Evolutionary conservation across 225 moss, liverwort and hornwort species (phyloP).

Genomic region (Neckera pumila): DNA sequence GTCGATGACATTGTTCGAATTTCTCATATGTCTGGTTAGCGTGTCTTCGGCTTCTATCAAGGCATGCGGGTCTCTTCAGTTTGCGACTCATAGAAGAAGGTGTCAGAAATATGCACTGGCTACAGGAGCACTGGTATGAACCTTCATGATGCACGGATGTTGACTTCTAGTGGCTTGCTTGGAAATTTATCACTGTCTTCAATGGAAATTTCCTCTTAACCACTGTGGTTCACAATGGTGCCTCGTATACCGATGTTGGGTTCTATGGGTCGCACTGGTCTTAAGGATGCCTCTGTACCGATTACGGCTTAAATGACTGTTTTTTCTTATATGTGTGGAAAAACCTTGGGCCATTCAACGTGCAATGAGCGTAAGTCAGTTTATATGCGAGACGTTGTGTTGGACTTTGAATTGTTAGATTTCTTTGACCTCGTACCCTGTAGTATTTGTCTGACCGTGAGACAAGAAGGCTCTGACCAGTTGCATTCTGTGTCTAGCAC

Average conservation of each 20-base stretch:
- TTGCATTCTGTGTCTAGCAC: constrained; percentile 41
- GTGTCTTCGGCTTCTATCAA: constrained; percentile 71
- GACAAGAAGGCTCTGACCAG: background rate
- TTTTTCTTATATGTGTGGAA: background rate
- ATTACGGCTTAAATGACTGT: background rate
- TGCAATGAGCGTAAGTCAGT: background rate
- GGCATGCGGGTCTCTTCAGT: constrained; percentile 69
- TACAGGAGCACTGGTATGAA: constrained; percentile 69
- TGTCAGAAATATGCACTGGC: constrained; percentile 63
- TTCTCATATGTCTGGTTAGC: constrained; percentile 22
- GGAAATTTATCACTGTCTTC: background rate
- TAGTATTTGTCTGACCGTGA: background rate
- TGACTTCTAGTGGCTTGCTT: background rate
- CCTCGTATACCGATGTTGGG: background rate
- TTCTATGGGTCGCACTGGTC: background rate
- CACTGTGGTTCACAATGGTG: background rate
- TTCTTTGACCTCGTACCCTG: background rate
- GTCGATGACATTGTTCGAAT: background rate
- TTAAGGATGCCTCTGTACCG: background rate
- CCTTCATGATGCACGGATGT: background rate
- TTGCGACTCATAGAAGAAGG: constrained; percentile 72
- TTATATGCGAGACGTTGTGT: background rate
- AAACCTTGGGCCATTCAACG: background rate
- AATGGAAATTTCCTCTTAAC: background rate
- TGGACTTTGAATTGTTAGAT: background rate